These are phyloP conservation scores for Salix udensis DNA, from an alignment of 345 rosid genomes.

Conservation along the genomic window DNA sequence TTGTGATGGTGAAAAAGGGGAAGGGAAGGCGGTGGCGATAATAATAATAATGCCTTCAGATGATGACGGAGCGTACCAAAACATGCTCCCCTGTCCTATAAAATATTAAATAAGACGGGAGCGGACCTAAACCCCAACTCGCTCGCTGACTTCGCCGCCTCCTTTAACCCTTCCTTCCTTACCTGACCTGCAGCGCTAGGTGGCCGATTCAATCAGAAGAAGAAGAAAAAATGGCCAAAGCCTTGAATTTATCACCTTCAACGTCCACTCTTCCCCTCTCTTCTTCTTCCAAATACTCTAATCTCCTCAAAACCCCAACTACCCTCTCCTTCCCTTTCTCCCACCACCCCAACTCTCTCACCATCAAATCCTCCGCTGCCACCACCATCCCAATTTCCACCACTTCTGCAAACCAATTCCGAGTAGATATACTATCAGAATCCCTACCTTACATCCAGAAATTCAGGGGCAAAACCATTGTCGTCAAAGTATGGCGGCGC, in stretches of 20 bases:
- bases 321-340: neutral
- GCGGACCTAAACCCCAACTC: neutral
- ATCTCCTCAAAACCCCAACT: neutral
- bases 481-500: conserved; percentile 95
- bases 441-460: conserved; percentile 90
- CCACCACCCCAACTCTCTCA: neutral
- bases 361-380: conserved; percentile 6
- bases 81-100: neutral
- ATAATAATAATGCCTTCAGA: too few species aligned
- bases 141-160: neutral
- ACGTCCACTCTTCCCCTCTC: neutral
- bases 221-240: neutral
- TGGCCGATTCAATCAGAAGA: neutral
- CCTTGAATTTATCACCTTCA: conserved; percentile 4
- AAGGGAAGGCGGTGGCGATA: too few species aligned
- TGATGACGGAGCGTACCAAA: too few species aligned
- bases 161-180: neutral
- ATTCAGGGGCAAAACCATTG: conserved; percentile 81
- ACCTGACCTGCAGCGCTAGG: neutral
- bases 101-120: neutral
- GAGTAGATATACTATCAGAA: conserved; percentile 80
- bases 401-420: conserved; percentile 29
- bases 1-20: too few species aligned
- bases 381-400: neutral
- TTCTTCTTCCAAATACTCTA: neutral